These are phyloP conservation scores for Hebeloma cylindrosporum DNA, from an alignment of 768 basidiomycete genomes.

Conservation along the genomic window DNA sequence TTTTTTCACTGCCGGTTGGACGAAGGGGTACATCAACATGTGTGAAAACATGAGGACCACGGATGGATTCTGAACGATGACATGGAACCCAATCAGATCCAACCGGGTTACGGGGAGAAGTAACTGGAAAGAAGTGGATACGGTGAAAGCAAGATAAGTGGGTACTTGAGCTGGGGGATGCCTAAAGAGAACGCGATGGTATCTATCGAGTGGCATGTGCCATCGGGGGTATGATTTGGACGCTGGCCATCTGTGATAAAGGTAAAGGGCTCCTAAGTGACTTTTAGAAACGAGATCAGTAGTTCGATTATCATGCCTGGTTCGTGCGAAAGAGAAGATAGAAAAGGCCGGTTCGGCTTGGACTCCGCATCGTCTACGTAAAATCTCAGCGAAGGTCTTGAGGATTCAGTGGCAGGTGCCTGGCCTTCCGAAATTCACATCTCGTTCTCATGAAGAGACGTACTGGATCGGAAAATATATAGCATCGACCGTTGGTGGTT, in stretches of 20 bases:
- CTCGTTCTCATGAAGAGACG: slow-evolving; percentile 41
- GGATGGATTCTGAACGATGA: slow-evolving; percentile 14
- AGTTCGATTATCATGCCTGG: slow-evolving; percentile 29
- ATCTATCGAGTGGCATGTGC: no score
- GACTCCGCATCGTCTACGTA: slow-evolving; percentile 47
- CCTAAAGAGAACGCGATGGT: slow-evolving; percentile 1
- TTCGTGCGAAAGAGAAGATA: slow-evolving; percentile 33
- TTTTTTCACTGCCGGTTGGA: slow-evolving; percentile 12
- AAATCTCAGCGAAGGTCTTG: slow-evolving; percentile 41
- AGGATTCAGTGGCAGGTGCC: slow-evolving; percentile 45
- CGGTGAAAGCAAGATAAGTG: slow-evolving; percentile 7
- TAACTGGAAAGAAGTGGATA: slow-evolving; percentile 5
- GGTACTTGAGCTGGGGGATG: slow-evolving; percentile 14
- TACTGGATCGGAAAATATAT: slow-evolving; percentile 49
- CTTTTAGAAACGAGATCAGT: slow-evolving; percentile 18
- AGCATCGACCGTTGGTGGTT: slow-evolving; percentile 34
- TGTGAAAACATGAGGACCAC: slow-evolving; percentile 39
- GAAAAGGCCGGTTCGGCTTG: slow-evolving; percentile 34
- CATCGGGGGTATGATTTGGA: slow-evolving; percentile 5
- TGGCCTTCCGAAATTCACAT: slow-evolving; percentile 43
- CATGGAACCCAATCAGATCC: slow-evolving; percentile 18
- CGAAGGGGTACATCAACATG: slow-evolving; percentile 36
- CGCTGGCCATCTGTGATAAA: not conserved
- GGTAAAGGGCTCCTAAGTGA: slow-evolving; percentile 12
- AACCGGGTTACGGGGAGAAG: not conserved